Evolutionary conservation across 2,329 filamentous ascomycete species (phyloP), one percentile per base, ranked within the genome.

Genomic region (Diaporthe citrichinensis): DNA sequence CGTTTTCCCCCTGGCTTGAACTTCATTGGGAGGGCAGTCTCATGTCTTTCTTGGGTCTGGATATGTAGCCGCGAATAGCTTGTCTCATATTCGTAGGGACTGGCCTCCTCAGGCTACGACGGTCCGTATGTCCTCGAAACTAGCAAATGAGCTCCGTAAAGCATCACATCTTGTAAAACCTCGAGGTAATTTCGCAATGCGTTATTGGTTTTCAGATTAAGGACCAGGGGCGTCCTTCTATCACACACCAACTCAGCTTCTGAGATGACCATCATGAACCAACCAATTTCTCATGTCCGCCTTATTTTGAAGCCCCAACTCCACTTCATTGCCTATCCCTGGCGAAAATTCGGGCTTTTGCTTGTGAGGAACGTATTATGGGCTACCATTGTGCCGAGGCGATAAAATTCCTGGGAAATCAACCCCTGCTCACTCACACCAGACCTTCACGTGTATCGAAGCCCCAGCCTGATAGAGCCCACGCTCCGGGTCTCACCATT

Each of bases 251-350:
- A 23, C 14, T 1, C 44, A 51, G 6, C 14, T 15, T 5, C 44
- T 34, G 41, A 36, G 20, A 65, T 4, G 10, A 7, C 17, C 41
- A n/a, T n/a, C 25, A 49, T 10, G 41, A 25, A 31, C 17, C 41
- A 44, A 23, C 17, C 7, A n/a, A 3, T 46, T 9, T 20, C n/a
- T n/a, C 20, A 31, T 6, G 25, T n/a, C 20, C 41, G 61, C 41
- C 61, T n/a, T 31, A 49, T 17, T 34, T 65, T 46, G 25, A 65
- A 65, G 61, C 61, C 61, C 31, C 14, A 20, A 51, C 4, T 67
- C 31, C n/a, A 12, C 44, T n/a, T n/a, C 44, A n/a, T 51, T 3
- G 5, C 7, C 39, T 15, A 5, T 5, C 3, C 3, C 44, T 36
- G 17, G 9, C 14, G 12, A 44, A 31, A 1, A 1, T 25, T 14